These are phyloP conservation scores for Solanum chiquidenum DNA, from an alignment of 257 asterid species.

Conservation along the genomic window DNA sequence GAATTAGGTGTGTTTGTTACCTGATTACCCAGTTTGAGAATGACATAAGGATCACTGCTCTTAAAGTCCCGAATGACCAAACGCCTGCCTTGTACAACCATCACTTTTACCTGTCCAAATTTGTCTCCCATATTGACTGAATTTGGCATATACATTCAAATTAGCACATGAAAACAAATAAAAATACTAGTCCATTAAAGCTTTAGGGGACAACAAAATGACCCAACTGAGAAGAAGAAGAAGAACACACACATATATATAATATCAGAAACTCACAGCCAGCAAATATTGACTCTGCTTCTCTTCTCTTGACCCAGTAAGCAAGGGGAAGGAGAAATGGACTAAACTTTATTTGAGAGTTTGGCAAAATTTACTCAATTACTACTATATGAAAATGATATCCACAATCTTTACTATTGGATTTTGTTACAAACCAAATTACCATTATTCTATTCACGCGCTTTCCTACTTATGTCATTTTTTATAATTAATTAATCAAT, in stretches of 20 bases:
- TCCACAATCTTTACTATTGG: neutral
- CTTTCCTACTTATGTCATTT: neutral
- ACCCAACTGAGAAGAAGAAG: neutral
- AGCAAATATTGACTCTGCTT: neutral
- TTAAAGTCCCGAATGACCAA: conserved; percentile 35
- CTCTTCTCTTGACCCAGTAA: neutral
- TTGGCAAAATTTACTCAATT: neutral
- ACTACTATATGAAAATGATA: neutral
- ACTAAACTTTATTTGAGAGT: neutral
- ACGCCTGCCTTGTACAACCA: conserved; percentile 21
- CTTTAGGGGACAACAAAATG: neutral
- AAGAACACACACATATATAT: too few relatives aligned
- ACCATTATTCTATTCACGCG: neutral
- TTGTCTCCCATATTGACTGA: conserved; percentile 20
- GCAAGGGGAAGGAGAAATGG: neutral
- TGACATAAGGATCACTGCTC: conserved; percentile 42
- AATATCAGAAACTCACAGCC: too few relatives aligned
- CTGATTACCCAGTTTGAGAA: conserved; percentile 40
- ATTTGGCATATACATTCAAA: neutral
- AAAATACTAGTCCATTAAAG: neutral
- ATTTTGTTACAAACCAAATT: neutral
- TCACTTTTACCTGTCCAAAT: conserved; percentile 27
- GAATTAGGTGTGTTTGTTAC: neutral
- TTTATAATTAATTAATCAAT: too few relatives aligned
- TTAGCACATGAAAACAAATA: neutral